Evolutionary conservation across 164 flowering plant genomes (phyloP).

Genomic region (Berberis thunbergii): DNA sequence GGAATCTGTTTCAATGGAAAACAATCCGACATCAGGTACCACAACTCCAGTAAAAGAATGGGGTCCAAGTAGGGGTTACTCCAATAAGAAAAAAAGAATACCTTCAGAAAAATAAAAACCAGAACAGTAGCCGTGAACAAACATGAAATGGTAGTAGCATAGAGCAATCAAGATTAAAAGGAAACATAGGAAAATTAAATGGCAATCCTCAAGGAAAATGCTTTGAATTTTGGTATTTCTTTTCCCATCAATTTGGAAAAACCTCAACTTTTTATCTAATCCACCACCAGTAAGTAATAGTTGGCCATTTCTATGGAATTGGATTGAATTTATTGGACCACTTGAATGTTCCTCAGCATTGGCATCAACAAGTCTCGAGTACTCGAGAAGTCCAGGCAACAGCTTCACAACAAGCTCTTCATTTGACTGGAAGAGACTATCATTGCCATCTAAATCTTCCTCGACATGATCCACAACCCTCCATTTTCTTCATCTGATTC

Average conservation of each 20-base stretch:
- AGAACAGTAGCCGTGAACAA: too few relatives aligned
- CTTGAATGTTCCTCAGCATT: constrained; percentile 61
- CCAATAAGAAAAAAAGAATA: too few relatives aligned
- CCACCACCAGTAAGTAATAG: too few relatives aligned
- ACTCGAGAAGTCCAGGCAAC: constrained; percentile 71
- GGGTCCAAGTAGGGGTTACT: too few relatives aligned
- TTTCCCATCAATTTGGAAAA: constrained; percentile 21
- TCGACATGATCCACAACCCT: constrained; percentile 16
- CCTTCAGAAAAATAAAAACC: too few relatives aligned
- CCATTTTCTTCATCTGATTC: constrained; percentile 21
- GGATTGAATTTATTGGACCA: constrained; percentile 66
- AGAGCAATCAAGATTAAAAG: too few relatives aligned
- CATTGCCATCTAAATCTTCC: too few relatives aligned
- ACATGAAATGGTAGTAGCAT: too few relatives aligned
- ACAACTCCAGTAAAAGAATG: too few relatives aligned
- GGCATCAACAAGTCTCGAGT: constrained; percentile 63
- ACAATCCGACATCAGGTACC: too few relatives aligned
- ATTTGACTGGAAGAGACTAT: constrained; percentile 20
- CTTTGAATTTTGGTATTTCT: constrained; percentile 66
- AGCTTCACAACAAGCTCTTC: constrained; percentile 66
- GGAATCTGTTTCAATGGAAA: too few relatives aligned
- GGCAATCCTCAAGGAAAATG: constrained; percentile 75
- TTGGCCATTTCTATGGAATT: constrained; percentile 5
- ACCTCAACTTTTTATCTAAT: constrained; percentile 60
- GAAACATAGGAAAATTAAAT: too few relatives aligned